Evolutionary conservation across 768 basidiomycete genomes (phyloP).

Genomic region (Mycena vulgaris): DNA sequence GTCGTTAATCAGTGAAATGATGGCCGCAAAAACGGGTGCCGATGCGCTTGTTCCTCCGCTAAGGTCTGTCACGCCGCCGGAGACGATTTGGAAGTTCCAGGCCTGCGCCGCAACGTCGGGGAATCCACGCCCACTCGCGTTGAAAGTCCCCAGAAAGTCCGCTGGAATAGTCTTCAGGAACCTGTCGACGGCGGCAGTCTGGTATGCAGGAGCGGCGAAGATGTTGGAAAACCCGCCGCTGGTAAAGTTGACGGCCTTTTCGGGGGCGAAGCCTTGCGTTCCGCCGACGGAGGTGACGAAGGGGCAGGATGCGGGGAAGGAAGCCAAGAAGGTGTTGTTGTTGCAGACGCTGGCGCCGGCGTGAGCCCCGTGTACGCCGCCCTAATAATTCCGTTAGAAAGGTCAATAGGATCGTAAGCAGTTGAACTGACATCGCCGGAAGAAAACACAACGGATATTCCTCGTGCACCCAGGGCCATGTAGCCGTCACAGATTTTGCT

Average conservation of each 20-base stretch:
- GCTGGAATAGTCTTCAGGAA: constrained; percentile 40
- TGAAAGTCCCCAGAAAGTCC: constrained; percentile 24
- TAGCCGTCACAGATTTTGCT: not conserved
- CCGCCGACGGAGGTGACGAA: constrained; percentile 28
- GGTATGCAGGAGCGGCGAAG: constrained; percentile 53
- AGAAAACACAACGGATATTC: not conserved
- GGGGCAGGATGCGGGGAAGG: constrained; percentile 18
- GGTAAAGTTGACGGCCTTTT: constrained; percentile 31
- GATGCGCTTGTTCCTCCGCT: not conserved
- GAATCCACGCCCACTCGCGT: constrained; percentile 35
- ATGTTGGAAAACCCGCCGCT: constrained; percentile 59
- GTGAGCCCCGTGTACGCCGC: not conserved
- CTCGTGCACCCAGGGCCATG: not conserved
- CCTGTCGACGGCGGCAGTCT: constrained; percentile 41
- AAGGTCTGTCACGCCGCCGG: not conserved
- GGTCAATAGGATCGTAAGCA: not conserved
- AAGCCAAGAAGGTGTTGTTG: not conserved
- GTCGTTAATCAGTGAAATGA: not conserved
- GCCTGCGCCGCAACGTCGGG: constrained; percentile 37
- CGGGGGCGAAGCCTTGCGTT: constrained; percentile 19
- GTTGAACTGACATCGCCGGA: not conserved
- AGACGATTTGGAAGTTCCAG: not conserved
- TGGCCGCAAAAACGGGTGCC: not conserved
- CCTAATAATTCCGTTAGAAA: not conserved
- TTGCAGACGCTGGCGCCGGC: not conserved